phyloP scores from a whole-genome alignment of 2,329 filamentous ascomycete genomes.

The Didymella exigua region DNA sequence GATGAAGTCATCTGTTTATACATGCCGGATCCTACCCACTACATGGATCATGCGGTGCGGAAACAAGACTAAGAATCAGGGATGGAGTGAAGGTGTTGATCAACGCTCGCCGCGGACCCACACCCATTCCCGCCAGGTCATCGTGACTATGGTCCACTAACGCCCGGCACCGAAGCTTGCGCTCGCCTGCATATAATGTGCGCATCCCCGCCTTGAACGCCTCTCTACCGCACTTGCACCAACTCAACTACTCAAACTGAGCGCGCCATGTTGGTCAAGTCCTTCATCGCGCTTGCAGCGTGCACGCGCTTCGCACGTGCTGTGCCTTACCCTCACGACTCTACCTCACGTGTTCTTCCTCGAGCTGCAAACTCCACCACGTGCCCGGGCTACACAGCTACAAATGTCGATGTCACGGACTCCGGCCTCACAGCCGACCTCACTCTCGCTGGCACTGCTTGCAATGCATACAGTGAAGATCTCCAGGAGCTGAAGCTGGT shows the following conservation, averaged over 20 bases:
- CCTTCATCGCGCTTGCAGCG: constrained; percentile 25
- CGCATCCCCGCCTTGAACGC: not conserved
- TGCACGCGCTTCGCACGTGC: constrained; percentile 24
- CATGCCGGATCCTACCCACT: not conserved
- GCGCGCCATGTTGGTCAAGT: constrained; percentile 26
- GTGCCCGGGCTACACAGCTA: constrained; percentile 73
- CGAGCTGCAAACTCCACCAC: constrained; percentile 49
- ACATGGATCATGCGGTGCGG: constrained; percentile 14
- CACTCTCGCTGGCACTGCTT: constrained; percentile 68
- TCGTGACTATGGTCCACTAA: constrained; percentile 14
- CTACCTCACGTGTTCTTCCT: constrained; percentile 6
- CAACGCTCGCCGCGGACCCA: not conserved
- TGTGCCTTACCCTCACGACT: constrained; percentile 20
- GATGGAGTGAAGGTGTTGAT: constrained; percentile 8
- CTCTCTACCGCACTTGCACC: not conserved
- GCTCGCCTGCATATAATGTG: constrained; percentile 9
- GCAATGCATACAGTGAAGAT: constrained; percentile 66
- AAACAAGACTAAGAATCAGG: constrained; percentile 1
- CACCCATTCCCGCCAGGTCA: constrained; percentile 9
- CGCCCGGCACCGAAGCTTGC: constrained; percentile 8
- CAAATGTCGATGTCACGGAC: constrained; percentile 60
- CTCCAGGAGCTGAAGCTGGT: constrained; percentile 61
- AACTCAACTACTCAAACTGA: constrained; percentile 2
- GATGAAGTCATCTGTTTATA: constrained; percentile 7
- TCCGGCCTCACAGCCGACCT: constrained; percentile 72